Evolutionary conservation across 345 rosid species (phyloP).

Genomic region (Pelargonium nanum): DNA sequence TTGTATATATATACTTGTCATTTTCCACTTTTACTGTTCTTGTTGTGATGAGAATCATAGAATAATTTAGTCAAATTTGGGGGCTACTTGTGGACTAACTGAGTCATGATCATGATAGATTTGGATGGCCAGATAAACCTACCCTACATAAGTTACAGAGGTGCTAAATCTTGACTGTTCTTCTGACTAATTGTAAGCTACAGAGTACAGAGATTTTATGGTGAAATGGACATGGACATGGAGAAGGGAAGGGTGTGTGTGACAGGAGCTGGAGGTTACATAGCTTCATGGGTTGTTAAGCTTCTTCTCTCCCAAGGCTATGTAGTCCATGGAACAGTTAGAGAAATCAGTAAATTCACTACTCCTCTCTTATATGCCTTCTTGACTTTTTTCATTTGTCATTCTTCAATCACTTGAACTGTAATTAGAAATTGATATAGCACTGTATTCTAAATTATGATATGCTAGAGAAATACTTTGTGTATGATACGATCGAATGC

Average conservation of each 20-base stretch:
- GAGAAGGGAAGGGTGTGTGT: constrained; percentile 10
- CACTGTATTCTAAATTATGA: no score
- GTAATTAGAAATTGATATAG: no score
- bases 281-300: constrained; percentile 22
- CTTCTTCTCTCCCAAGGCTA: constrained; percentile 20
- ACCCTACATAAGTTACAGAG: no score
- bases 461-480: no score
- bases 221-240: constrained; percentile 1
- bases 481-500: no score
- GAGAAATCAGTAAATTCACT: constrained; percentile 16
- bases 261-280: constrained; percentile 21
- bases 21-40: neutral
- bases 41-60: neutral
- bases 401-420: no score
- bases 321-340: constrained; percentile 18
- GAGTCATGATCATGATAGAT: neutral
- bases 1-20: neutral
- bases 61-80: neutral
- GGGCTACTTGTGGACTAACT: neutral
- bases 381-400: neutral
- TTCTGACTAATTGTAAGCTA: neutral
- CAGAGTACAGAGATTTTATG: no score
- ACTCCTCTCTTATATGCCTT: neutral
- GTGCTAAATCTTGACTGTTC: neutral
- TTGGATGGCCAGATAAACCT: neutral